A percentile compares a stretch with the other conserved stretches of the same genome.
Conservation (phyloP, 2,329 filamentous ascomycete species). For the Penicillium nordicum region DNA sequence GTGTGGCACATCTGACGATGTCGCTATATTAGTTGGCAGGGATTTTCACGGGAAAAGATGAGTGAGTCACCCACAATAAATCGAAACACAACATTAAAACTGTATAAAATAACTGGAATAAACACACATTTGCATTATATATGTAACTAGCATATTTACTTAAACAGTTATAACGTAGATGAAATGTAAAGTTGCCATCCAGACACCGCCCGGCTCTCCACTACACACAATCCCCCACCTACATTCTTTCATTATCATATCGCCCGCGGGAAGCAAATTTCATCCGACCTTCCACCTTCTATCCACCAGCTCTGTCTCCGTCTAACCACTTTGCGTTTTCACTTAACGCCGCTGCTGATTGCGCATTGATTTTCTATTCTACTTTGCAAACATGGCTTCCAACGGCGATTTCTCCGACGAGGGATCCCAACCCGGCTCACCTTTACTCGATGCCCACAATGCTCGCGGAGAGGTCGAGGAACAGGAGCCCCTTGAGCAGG, state of each 20-base stretch:
- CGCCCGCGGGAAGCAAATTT: conserved; percentile 38
- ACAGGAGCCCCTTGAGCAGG: conserved; percentile 61
- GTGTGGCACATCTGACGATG: not conserved
- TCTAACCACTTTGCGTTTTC: conserved; percentile 17
- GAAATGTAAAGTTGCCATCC: conserved; percentile 9
- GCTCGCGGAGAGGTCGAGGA: conserved; percentile 72
- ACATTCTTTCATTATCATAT: conserved; percentile 35
- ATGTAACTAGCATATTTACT: not conserved
- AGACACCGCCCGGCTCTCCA: conserved; percentile 37
- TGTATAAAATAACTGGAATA: not conserved
- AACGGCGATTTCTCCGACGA: conserved; percentile 56
- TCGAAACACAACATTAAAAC: not conserved
- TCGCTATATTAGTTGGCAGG: not conserved
- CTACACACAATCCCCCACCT: conserved; percentile 38
- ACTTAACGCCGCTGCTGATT: conserved; percentile 10
- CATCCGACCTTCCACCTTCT: conserved; percentile 26
- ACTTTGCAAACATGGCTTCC: conserved; percentile 50
- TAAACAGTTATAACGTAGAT: not conserved
- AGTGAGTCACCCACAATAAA: conserved; percentile 3
- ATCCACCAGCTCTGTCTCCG: not conserved
- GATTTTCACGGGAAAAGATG: not conserved
- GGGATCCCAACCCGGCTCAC: conserved; percentile 55
- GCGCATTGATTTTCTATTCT: conserved; percentile 17
- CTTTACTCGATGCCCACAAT: conserved; percentile 45
- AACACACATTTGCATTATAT: not conserved